A percentile compares a stretch with the other conserved stretches of the same genome.
phyloP scores from a whole-genome alignment of 768 basidiomycete genomes.

The Rhizopogon vinicolor region DNA sequence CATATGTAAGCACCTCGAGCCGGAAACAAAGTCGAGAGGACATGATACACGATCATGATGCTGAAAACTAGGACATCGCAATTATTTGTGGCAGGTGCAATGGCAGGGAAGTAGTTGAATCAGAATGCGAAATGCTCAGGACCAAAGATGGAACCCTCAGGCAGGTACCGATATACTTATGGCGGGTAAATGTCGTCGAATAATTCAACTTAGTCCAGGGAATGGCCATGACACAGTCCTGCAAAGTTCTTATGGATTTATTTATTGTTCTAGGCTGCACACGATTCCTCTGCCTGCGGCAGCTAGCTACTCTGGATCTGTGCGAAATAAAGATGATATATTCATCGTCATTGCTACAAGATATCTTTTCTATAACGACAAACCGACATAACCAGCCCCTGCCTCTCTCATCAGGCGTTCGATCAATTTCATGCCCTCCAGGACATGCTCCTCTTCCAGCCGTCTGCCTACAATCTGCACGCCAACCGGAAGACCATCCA shows the following conservation, averaged over 20 bases:
- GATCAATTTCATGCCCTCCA: conserved; percentile 42
- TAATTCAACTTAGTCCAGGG: conserved; percentile 69
- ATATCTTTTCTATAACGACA: conserved; percentile 11
- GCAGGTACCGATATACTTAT: conserved; percentile 56
- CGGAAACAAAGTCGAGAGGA: conserved; percentile 4
- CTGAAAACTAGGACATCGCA: conserved; percentile 72
- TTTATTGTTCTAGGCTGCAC: too few relatives aligned
- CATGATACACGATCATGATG: conserved; percentile 1
- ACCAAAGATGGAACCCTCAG: conserved; percentile 74
- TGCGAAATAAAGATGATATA: not conserved
- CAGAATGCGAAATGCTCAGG: conserved; percentile 83
- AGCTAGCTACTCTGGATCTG: not conserved
- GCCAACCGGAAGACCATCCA: conserved; percentile 42
- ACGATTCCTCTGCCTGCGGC: too few relatives aligned
- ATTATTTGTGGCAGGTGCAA: conserved; percentile 63
- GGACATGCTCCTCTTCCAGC: conserved; percentile 43
- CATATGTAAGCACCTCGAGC: conserved; percentile 1
- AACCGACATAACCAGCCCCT: conserved; percentile 19
- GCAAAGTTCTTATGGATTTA: not conserved
- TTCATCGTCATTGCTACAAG: too few relatives aligned
- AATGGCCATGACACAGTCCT: conserved; percentile 68
- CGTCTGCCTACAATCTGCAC: conserved; percentile 40
- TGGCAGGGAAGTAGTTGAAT: conserved; percentile 81
- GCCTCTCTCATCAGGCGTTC: conserved; percentile 20
- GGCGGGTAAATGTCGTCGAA: too few relatives aligned